Base-by-base conservation (phyloP, 805 yeast genomes). In the Candida oleophila region DNA sequence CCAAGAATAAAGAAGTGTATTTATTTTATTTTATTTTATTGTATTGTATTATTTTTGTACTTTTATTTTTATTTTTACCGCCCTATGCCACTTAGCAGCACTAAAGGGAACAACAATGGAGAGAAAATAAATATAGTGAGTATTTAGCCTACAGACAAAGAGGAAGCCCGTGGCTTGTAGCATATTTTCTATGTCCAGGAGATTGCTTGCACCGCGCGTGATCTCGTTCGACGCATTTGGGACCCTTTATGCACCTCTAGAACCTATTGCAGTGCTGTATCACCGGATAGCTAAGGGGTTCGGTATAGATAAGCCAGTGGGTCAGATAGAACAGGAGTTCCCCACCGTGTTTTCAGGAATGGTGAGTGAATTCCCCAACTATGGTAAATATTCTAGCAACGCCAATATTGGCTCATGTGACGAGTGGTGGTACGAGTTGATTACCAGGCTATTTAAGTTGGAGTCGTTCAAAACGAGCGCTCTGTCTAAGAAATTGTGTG, bases 211-310 rank as follows among this genome's bases (percentile, higher is more conserved):
- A 25, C 82, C 84, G 4, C 67, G 65, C 35, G 58, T 83, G 3
- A 62, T 85, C 0, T 80, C 89, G 1, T 74, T 85, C 45, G 92
- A 85, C 61, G 87, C 84, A 0, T 85, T 82, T 63, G 82, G 80
- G 38, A 85, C 91, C 0, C 60, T 85, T 7, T 84, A 82, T 57
- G 66, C 77, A 0, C 86, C 90, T 2, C 69, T 67, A 16, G 64
- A 64, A 22, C 79, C 87, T 0, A 76, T 85, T 0, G 62, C 77
- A 36, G 62, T 66, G n/a, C 83, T 78, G 50, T 85, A 85, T 55
- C 66, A 73, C 38, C 59, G 65, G 2, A 73, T 82, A 3, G 81
- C 81, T 0, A 43, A 56, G 4, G 69, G 69, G 39, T 73, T 73
- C 57, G 82, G 82, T 0, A 49, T 80, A 3, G 56, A 49, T 5